Conservation (phyloP, 164 flowering plant genomes). For the Piper longum region DNA sequence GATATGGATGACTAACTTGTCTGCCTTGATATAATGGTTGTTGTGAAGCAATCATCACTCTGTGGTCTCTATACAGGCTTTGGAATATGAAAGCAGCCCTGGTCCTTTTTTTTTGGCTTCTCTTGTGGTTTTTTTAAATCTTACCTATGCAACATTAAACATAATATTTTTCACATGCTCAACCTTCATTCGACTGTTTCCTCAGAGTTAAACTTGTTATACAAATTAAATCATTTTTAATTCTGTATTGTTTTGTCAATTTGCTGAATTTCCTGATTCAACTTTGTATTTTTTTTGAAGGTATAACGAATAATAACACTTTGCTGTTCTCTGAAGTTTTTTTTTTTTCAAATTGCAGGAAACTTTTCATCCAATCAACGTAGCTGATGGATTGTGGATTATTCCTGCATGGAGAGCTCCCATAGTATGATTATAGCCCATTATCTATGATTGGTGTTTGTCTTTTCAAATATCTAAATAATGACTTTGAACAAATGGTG, state of each 20-base stretch:
- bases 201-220: neutral
- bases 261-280: neutral
- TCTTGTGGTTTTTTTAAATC: neutral
- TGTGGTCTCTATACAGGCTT: neutral
- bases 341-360: conserved; percentile 33
- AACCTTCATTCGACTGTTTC: neutral
- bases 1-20: neutral
- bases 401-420: conserved; percentile 84
- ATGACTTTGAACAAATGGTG: too few relatives aligned
- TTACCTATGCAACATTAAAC: neutral
- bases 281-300: neutral
- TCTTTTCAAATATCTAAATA: neutral
- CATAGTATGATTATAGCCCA: conserved; percentile 37
- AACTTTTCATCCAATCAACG: conserved; percentile 66
- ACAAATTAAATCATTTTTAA: too few relatives aligned
- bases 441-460: conserved; percentile 6
- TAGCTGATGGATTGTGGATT: conserved; percentile 62
- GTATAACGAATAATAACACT: neutral
- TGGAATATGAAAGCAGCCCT: neutral
- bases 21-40: neutral
- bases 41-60: neutral
- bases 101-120: neutral
- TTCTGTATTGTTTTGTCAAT: neutral
- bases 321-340: neutral
- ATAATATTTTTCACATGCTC: neutral